A percentile compares a stretch with the other conserved stretches of the same genome.
These are phyloP conservation scores for Vitis rotundifolia DNA, from an alignment of 164 flowering plant genomes.

Conservation along the genomic window DNA sequence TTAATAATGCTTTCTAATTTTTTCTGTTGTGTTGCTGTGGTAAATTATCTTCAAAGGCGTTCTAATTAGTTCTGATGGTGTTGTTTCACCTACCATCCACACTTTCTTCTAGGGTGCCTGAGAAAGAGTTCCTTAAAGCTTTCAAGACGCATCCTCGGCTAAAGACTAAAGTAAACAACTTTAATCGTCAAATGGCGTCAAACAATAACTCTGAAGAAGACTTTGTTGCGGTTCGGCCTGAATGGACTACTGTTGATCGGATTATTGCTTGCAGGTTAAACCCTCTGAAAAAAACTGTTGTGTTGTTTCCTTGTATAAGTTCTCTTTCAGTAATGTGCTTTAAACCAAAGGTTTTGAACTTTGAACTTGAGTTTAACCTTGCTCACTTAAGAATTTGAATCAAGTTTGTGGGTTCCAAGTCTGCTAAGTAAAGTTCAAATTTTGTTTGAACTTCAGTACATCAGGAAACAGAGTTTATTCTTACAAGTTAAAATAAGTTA, in stretches of 20 bases:
- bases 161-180: conserved; percentile 81
- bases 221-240: conserved; percentile 85
- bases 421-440: background rate
- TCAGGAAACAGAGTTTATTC: background rate
- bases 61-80: background rate
- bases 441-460: background rate
- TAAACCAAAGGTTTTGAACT: no score
- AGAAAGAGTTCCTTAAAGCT: conserved; percentile 86
- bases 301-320: background rate
- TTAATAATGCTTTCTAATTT: background rate
- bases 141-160: conserved; percentile 82
- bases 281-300: conserved; percentile 4
- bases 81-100: background rate
- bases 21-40: background rate
- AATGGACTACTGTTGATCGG: conserved; percentile 97
- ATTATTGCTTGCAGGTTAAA: conserved; percentile 91
- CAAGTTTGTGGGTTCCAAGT: background rate
- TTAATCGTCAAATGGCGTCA: conserved; percentile 68
- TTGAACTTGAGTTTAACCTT: background rate
- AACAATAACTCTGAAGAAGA: conserved; percentile 76
- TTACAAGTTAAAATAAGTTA: background rate
- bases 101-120: conserved; percentile 73
- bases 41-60: background rate
- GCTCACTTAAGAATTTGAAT: background rate
- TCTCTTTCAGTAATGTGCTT: no score